These are phyloP conservation scores for Podila verticillata DNA, from an alignment of 192 early-diverging fungal genomes.

Conservation along the genomic window DNA sequence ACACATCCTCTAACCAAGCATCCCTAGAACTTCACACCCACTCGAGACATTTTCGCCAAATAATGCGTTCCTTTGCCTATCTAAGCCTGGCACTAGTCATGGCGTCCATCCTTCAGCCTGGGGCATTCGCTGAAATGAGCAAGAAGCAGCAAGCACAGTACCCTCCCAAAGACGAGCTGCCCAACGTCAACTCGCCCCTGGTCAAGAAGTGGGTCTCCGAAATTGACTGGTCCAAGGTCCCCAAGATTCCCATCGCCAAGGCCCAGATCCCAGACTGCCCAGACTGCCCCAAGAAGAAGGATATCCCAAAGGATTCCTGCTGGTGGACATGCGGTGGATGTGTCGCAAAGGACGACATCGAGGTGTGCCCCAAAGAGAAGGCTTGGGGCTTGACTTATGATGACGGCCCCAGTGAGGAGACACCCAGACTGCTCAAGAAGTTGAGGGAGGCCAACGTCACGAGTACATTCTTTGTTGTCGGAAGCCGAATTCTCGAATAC, in stretches of 20 bases:
- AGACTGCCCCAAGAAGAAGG: slow-evolving; percentile 34
- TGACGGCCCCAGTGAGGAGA: slow-evolving; percentile 59
- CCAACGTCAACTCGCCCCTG: slow-evolving; percentile 17
- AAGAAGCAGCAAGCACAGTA: slow-evolving; percentile 31
- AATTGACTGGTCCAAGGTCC: slow-evolving; percentile 49
- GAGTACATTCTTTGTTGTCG: slow-evolving; percentile 60
- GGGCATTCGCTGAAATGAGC: slow-evolving; percentile 19
- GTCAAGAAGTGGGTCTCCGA: slow-evolving; percentile 51
- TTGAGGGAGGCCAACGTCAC: slow-evolving; percentile 50
- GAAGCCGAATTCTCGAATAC: slow-evolving; percentile 56
- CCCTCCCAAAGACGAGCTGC: slow-evolving; percentile 12
- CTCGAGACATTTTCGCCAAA: too few species aligned
- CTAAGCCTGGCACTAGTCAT: slow-evolving; percentile 40
- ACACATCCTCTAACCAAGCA: too few species aligned
- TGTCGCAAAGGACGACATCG: slow-evolving; percentile 56
- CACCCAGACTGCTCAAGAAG: slow-evolving; percentile 53
- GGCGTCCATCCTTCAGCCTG: slow-evolving; percentile 14
- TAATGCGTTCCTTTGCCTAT: slow-evolving; percentile 30
- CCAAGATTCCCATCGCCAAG: slow-evolving; percentile 37
- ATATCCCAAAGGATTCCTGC: slow-evolving; percentile 30
- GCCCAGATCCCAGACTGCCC: slow-evolving; percentile 37
- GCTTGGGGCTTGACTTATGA: slow-evolving; percentile 60
- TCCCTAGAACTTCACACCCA: too few species aligned
- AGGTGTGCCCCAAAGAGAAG: slow-evolving; percentile 54
- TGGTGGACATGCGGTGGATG: slow-evolving; percentile 63